Conservation (phyloP, 164 flowering plant species). For the Buxus sempervirens region DNA sequence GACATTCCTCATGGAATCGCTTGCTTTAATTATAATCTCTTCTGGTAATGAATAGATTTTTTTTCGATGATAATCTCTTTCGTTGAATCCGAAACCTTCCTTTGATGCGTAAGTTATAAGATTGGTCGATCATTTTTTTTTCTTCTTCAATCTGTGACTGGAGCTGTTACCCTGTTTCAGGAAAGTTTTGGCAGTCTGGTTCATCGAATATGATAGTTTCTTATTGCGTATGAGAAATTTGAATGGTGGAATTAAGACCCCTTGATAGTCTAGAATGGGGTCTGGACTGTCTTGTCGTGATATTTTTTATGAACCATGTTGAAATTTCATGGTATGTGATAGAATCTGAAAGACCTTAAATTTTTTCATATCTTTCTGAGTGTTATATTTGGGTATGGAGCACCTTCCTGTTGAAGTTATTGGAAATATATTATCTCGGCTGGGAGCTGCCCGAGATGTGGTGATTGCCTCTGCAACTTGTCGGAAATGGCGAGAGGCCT, state of each 20-base stretch:
- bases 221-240: background rate
- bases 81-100: background rate
- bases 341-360: background rate
- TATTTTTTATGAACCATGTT: background rate
- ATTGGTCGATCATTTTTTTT: background rate
- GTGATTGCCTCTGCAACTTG: constrained; percentile 87
- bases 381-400: constrained; percentile 47
- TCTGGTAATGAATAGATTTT: background rate
- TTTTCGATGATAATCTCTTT: background rate
- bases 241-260: constrained; percentile 2
- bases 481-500: constrained; percentile 83
- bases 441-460: constrained; percentile 86
- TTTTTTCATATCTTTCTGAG: background rate
- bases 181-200: background rate
- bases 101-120: background rate
- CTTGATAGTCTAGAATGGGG: background rate
- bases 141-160: background rate
- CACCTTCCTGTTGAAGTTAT: constrained; percentile 84
- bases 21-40: no score
- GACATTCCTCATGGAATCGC: background rate
- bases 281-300: background rate
- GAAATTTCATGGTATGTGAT: background rate
- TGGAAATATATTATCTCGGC: constrained; percentile 77
- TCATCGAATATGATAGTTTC: background rate
- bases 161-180: background rate